Percentiles rank a stretch among this genome's conserved stretches.
Conservation (phyloP, 176 grass and related monocot genomes). For the Alloteropsis semialata region DNA sequence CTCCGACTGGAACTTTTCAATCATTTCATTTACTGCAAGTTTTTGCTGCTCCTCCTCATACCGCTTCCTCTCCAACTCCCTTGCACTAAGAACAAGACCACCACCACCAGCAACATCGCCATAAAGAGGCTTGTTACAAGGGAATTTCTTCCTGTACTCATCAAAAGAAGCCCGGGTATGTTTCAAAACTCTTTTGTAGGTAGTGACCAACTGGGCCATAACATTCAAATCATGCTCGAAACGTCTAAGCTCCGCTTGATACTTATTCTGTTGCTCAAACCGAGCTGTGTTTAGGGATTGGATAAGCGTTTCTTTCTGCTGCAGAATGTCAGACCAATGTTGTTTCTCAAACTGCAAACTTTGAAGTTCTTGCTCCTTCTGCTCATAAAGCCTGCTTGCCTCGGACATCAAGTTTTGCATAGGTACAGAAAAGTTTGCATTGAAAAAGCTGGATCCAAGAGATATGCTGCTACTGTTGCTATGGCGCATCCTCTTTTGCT, state of each 20-base stretch:
- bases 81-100: conserved; percentile 63
- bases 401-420: conserved; percentile 33
- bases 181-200: conserved; percentile 62
- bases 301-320: conserved; percentile 61
- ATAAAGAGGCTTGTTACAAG: conserved; percentile 55
- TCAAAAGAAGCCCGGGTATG: conserved; percentile 41
- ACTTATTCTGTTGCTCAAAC: conserved; percentile 63
- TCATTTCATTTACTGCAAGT: conserved; percentile 34
- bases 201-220: conserved; percentile 54
- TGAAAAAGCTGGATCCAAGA: conserved; percentile 35
- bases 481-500: conserved; percentile 49
- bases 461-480: conserved; percentile 29
- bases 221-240: conserved; percentile 77
- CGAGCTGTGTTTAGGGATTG: conserved; percentile 52
- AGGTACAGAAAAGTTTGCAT: conserved; percentile 38
- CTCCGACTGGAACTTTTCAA: conserved; percentile 39
- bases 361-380: conserved; percentile 57
- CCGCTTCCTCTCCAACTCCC: conserved; percentile 61
- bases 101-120: conserved; percentile 50
- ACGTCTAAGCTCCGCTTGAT: conserved; percentile 52
- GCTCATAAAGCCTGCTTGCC: conserved; percentile 48
- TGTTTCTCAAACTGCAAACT: conserved; percentile 49
- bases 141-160: conserved; percentile 65
- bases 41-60: conserved; percentile 47
- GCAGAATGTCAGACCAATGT: conserved; percentile 37